These are phyloP conservation scores for Aristolochia fimbriata DNA, from an alignment of 164 flowering plant species.

Conservation along the genomic window DNA sequence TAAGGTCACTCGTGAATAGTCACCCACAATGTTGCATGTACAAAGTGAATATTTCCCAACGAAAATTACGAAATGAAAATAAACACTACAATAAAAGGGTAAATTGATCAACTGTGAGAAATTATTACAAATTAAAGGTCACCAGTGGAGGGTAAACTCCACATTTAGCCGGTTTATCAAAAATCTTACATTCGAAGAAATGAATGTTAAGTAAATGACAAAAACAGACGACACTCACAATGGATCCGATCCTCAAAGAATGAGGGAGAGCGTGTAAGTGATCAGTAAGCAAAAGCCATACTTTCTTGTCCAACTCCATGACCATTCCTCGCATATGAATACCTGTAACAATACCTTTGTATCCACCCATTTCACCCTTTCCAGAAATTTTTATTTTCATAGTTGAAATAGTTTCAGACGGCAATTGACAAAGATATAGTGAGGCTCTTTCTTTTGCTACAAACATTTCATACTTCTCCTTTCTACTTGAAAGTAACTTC, in stretches of 20 bases:
- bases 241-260: constrained; percentile 62
- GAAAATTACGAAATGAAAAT: constrained; percentile 32
- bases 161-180: not conserved
- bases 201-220: not conserved
- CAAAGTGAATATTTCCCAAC: constrained; percentile 61
- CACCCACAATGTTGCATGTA: constrained; percentile 34
- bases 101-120: not conserved
- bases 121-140: not conserved
- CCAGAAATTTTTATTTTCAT: constrained; percentile 19
- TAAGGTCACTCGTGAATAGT: not conserved
- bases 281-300: constrained; percentile 67
- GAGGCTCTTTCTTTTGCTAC: constrained; percentile 36
- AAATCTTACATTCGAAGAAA: not conserved
- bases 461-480: constrained; percentile 41
- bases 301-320: constrained; percentile 69
- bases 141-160: not conserved
- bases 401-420: not conserved
- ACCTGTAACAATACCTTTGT: constrained; percentile 66
- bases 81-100: not conserved
- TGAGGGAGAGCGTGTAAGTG: constrained; percentile 32
- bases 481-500: constrained; percentile 55
- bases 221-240: constrained; percentile 43
- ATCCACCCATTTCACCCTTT: constrained; percentile 37
- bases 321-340: constrained; percentile 68
- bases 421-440: constrained; percentile 23